Evolutionary conservation across 139 green algal species (phyloP).

Genomic region (Nannochloris sp.): DNA sequence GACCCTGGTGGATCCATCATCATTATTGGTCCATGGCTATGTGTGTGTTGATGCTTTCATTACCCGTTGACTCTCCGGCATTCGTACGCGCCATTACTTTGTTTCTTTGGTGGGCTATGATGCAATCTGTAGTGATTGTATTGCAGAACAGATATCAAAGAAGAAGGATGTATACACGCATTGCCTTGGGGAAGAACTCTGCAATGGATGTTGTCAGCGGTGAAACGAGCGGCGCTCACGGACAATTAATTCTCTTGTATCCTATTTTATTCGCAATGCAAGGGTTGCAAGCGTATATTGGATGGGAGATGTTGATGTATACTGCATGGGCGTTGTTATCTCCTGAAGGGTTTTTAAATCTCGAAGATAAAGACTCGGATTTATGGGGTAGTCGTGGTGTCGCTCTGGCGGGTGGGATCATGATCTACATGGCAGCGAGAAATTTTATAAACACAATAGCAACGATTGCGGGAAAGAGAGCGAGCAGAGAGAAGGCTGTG

Average conservation of each 20-base stretch:
- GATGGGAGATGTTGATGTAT: slow-evolving; percentile 50
- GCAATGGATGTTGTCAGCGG: slow-evolving; percentile 86
- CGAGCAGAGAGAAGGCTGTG: slow-evolving; percentile 2
- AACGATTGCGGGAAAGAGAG: slow-evolving; percentile 13
- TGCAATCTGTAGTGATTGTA: slow-evolving; percentile 53
- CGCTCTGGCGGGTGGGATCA: slow-evolving; percentile 42
- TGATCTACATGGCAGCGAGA: slow-evolving; percentile 59
- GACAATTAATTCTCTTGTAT: slow-evolving; percentile 84
- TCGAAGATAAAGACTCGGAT: slow-evolving; percentile 60
- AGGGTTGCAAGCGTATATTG: slow-evolving; percentile 57
- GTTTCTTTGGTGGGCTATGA: slow-evolving; percentile 46
- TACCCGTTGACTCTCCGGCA: slow-evolving; percentile 74
- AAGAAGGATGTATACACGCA: slow-evolving; percentile 87
- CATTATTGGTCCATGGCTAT: slow-evolving; percentile 82
- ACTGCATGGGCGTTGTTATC: slow-evolving; percentile 45
- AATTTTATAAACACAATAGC: slow-evolving; percentile 70
- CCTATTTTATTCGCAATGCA: slow-evolving; percentile 75
- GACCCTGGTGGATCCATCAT: slow-evolving; percentile 89
- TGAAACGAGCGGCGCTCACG: slow-evolving; percentile 60
- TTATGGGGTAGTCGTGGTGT: slow-evolving; percentile 75
- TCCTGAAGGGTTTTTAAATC: slow-evolving; percentile 71
- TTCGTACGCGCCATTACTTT: slow-evolving; percentile 31
- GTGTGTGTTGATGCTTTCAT: slow-evolving; percentile 72
- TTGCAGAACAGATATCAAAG: slow-evolving; percentile 79
- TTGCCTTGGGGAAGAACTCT: slow-evolving; percentile 81